Evolutionary conservation across 805 yeast genomes (phyloP).

Genomic region (Aciculoconidium aculeatum): DNA sequence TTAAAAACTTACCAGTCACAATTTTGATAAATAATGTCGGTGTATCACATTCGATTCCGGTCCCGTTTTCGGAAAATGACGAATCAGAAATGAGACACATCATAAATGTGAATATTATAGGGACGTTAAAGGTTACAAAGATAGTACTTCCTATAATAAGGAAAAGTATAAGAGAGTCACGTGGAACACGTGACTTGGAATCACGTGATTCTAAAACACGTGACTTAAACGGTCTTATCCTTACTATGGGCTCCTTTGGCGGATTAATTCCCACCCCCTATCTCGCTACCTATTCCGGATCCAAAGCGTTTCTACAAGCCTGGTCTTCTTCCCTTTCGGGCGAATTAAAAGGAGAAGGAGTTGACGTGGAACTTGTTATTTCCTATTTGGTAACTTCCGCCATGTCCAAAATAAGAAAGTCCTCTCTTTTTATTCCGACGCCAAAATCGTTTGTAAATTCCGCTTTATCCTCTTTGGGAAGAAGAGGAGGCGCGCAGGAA

Average conservation of each 20-base stretch:
- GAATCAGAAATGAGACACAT: conserved; percentile 72
- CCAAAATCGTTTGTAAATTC: conserved; percentile 77
- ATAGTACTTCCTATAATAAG: conserved; percentile 66
- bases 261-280: conserved; percentile 91
- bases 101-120: conserved; percentile 77
- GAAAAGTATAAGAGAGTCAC: conserved; percentile 38
- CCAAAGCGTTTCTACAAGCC: conserved; percentile 88
- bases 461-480: conserved; percentile 64
- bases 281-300: conserved; percentile 91
- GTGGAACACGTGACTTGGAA: too few species aligned
- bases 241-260: conserved; percentile 96
- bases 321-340: conserved; percentile 91
- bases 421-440: conserved; percentile 72
- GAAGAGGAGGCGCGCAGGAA: conserved; percentile 89
- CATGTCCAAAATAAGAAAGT: conserved; percentile 86
- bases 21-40: conserved; percentile 91
- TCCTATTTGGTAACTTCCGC: conserved; percentile 91
- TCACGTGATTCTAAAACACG: too few species aligned
- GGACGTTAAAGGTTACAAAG: conserved; percentile 80
- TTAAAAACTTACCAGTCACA: conserved; percentile 54
- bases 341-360: conserved; percentile 59
- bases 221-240: conserved; percentile 81
- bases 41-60: conserved; percentile 90
- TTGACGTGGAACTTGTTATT: conserved; percentile 82
- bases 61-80: conserved; percentile 79